Conservation (phyloP, 768 basidiomycete species). For the Ramaria sp. region DNA sequence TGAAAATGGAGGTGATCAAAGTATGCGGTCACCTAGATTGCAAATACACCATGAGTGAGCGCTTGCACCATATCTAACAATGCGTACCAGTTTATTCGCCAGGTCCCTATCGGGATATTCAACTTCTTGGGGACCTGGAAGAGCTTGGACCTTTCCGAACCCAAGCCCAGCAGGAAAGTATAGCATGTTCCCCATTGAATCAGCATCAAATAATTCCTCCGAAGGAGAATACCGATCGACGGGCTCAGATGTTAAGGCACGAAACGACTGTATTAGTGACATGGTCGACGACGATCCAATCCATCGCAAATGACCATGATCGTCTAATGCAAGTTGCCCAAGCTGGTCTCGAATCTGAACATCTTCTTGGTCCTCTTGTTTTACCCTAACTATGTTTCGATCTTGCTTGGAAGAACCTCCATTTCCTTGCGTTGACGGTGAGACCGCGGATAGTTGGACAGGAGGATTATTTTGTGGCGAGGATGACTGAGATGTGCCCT, state of each 20-base stretch:
- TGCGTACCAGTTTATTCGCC: conserved; percentile 73
- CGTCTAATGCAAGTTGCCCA: conserved; percentile 80
- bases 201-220: conserved; percentile 69
- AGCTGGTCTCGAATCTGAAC: conserved; percentile 61
- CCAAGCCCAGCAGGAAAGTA: conserved; percentile 85
- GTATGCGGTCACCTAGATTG: conserved; percentile 67
- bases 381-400: conserved; percentile 17
- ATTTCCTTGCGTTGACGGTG: background rate
- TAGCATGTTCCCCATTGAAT: conserved; percentile 71
- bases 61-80: too few relatives aligned
- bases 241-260: conserved; percentile 60
- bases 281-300: conserved; percentile 87
- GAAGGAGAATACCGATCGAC: conserved; percentile 74
- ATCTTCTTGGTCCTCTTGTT: conserved; percentile 42
- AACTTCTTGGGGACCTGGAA: conserved; percentile 76
- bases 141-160: conserved; percentile 75
- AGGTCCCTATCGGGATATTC: conserved; percentile 79
- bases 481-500: background rate
- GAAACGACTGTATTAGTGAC: conserved; percentile 86
- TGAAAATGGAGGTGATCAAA: conserved; percentile 81
- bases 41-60: too few relatives aligned
- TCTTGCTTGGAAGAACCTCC: background rate
- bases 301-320: conserved; percentile 86
- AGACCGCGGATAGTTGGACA: background rate
- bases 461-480: background rate